A percentile compares a stretch with the other conserved stretches of the same genome.
Evolutionary conservation across 768 basidiomycete species (phyloP).

Genomic region (Mycena vitilis): DNA sequence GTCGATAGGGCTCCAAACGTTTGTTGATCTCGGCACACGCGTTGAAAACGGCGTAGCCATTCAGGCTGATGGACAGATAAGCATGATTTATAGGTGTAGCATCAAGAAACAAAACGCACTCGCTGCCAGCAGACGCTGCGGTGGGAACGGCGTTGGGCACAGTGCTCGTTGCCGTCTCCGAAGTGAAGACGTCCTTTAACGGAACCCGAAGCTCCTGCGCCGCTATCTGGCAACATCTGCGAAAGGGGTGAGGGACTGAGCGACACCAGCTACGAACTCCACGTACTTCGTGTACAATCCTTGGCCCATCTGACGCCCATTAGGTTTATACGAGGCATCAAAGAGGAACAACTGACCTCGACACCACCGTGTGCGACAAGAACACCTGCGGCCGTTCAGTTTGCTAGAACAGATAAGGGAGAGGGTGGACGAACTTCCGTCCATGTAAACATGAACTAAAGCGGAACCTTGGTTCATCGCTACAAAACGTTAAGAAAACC

Average conservation of each 20-base stretch:
- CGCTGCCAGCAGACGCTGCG: constrained; percentile 35
- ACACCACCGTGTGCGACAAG: constrained; percentile 37
- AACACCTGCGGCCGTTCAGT: constrained; percentile 24
- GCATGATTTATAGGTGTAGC: not conserved
- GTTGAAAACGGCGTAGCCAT: constrained; percentile 36
- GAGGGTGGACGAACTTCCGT: constrained; percentile 31
- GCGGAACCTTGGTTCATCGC: constrained; percentile 36
- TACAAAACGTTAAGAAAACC: not conserved
- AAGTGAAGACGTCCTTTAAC: constrained; percentile 34
- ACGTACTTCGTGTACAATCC: constrained; percentile 38
- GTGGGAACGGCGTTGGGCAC: constrained; percentile 34
- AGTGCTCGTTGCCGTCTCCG: constrained; percentile 32
- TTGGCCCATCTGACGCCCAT: constrained; percentile 29
- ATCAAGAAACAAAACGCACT: constrained; percentile 10
- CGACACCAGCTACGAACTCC: not conserved
- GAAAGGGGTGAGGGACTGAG: not conserved
- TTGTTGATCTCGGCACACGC: constrained; percentile 37
- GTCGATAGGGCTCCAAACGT: constrained; percentile 35
- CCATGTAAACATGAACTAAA: constrained; percentile 36
- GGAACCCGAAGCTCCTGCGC: constrained; percentile 36
- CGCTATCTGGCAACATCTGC: constrained; percentile 38
- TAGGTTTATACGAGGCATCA: not conserved
- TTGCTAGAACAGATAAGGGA: not conserved
- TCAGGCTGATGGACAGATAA: constrained; percentile 17
- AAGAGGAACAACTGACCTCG: constrained; percentile 17